Base-by-base conservation (phyloP, 1,284 basidiomycete species). In the Marasmius oreades region DNA sequence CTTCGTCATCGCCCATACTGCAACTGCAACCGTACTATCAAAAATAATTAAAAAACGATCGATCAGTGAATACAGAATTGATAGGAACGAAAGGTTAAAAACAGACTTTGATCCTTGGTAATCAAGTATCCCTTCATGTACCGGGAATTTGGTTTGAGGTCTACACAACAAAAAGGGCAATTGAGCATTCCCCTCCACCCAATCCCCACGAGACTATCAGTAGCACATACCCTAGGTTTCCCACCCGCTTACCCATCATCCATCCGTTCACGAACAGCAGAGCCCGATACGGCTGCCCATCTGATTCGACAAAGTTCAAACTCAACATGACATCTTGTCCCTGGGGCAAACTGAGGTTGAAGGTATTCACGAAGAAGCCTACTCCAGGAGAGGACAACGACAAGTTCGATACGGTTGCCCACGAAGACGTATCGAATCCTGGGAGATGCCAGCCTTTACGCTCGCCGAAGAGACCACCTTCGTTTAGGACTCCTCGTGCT, bases 361-460 rank as follows among this genome's bases (percentile, higher is more conserved):
- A 87, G 0, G 81, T 85, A 4, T 88, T 86, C 14, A 88, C 78
- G 70, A 91, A 93, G 75, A 93, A 92, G 1, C 87, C 89, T 11
- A 92, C 80, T 2, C 90, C 88, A 0, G 88, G 80, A 12, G 66
- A 61, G 7, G 70, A 72, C 34, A 71, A 67, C 0, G 85, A 85
- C 3, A 91, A 75, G 5, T 87, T 88, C 20, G 71, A 64, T 1
- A 77, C 73, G 11, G 64, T 57, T 4, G 64, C 64, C 90, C 90
- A 93, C 7, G 67, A 66, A 1, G 81, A 80, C 2, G 80, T 82
- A 55, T 88, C 75, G 67, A 85, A 92, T 10, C 81, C 83, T 1
- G 90, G 91, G 3, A 93, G 78, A 68, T 93, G 90, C 90, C 90
- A 93, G 12, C 91, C 90, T 58, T 77, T 63, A 36, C 91, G 82